Evolutionary conservation across 2,329 filamentous ascomycete species (phyloP).

Genomic region (Zarea fungicola): DNA sequence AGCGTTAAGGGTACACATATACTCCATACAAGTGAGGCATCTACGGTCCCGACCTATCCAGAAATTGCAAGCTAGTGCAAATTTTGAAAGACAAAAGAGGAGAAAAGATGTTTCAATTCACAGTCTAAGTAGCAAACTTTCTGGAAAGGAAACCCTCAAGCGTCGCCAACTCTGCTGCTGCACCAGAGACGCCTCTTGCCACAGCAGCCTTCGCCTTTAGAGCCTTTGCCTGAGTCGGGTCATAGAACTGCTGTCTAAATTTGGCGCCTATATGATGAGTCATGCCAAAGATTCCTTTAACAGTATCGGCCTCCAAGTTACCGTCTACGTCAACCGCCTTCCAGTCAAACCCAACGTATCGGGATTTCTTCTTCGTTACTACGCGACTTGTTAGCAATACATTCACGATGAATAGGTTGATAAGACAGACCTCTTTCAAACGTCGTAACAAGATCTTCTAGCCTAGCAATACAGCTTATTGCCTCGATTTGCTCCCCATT

Average conservation of each 20-base stretch:
- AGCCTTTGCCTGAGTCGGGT: slow-evolving; percentile 20
- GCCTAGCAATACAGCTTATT: slow-evolving; percentile 29
- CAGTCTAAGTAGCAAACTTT: slow-evolving; percentile 17
- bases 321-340: slow-evolving; percentile 28
- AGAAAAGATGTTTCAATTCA: too few relatives aligned
- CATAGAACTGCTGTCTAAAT: slow-evolving; percentile 27
- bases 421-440: slow-evolving; percentile 27
- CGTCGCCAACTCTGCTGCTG: slow-evolving; percentile 20
- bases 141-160: slow-evolving; percentile 22
- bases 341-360: slow-evolving; percentile 28
- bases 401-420: not conserved
- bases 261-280: slow-evolving; percentile 28
- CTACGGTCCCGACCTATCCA: too few relatives aligned
- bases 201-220: slow-evolving; percentile 25
- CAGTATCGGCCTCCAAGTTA: slow-evolving; percentile 27
- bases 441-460: slow-evolving; percentile 23
- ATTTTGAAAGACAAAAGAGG: too few relatives aligned
- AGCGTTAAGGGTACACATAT: too few relatives aligned
- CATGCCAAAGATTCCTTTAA: slow-evolving; percentile 33
- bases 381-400: not conserved
- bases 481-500: slow-evolving; percentile 32
- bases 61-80: too few relatives aligned
- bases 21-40: too few relatives aligned
- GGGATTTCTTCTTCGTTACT: slow-evolving; percentile 29
- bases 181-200: slow-evolving; percentile 21